Base-by-base conservation (phyloP, 169 alveolate genomes). In the Plasmodium fragile region DNA sequence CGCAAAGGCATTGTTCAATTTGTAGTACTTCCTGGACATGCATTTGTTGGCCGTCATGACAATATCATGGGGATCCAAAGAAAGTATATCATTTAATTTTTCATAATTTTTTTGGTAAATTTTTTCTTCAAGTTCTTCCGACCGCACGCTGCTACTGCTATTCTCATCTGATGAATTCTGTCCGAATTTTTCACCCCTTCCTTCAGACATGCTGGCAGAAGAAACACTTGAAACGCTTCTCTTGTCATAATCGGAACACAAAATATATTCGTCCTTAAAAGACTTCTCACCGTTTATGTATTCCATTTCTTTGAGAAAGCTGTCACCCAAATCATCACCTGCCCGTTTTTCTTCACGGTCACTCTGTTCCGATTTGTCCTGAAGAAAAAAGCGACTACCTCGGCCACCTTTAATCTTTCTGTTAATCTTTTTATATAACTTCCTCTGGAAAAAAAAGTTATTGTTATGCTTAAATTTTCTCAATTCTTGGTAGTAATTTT, bases 1-100 rank as follows among this genome's bases (percentile, higher is more conserved):
- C 18, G 95, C 98, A 83, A 95, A 95, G n/a, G 98, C 98, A 39
- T 71, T 59, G 81, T 96, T 96, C 59, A 96, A 92, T 81, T 91
- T 92, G 79, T 92, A 92, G 84, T 81, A 96, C 41, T 89, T 95
- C 71, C 52, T 91, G n/a, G 98, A 96, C 92, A 96, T 83, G 81
- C 94, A 79, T 91, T 91, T 91, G 73, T 55, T 91, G 3, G 94
- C 92, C 16, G 84, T 79, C 41, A 81, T 91, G 52, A 91, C 75
- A 49, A 91, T 91, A 55, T 91, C 94, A 91, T 80, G 92, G 8
- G 94, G 94, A 41, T 91, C 94, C 28, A 91, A 53, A 6, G 90
- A 49, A n/a, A 91, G 73, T 34, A 91, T 70, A 80, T 91, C 94
- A 80, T 91, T 91, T 91, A 91, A 91, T 81, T 91, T 91, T 30